A percentile compares a stretch with the other conserved stretches of the same genome.
These are phyloP conservation scores for Pneumocystis murina DNA, from an alignment of 1,139 yeast genomes.

Conservation along the genomic window DNA sequence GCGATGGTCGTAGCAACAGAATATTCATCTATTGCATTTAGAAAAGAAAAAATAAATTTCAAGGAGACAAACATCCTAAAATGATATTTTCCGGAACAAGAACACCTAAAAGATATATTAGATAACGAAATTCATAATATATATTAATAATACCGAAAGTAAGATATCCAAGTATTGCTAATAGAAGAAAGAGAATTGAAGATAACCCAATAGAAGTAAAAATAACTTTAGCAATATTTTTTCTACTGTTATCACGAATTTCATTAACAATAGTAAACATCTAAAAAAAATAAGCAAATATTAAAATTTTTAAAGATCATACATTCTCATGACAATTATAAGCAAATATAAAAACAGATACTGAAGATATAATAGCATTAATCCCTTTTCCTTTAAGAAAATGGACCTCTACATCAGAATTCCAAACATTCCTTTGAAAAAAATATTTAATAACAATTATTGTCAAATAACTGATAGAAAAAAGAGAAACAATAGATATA, in stretches of 20 bases:
- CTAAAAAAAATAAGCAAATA: constrained; percentile 18
- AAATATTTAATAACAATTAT: constrained; percentile 58
- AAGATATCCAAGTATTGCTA: constrained; percentile 72
- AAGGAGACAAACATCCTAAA: constrained; percentile 28
- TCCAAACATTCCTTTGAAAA: constrained; percentile 34
- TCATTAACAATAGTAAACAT: constrained; percentile 86
- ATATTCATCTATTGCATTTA: constrained; percentile 25
- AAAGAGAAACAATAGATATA: constrained; percentile 70
- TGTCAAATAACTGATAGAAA: constrained; percentile 65
- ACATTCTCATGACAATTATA: constrained; percentile 80
- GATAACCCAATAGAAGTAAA: constrained; percentile 42
- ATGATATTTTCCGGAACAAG: constrained; percentile 69
- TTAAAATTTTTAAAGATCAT: constrained; percentile 5
- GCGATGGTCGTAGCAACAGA: constrained; percentile 45
- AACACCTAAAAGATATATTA: constrained; percentile 33
- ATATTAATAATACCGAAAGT: constrained; percentile 33
- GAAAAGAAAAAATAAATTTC: constrained; percentile 12
- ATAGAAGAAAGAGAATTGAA: constrained; percentile 44
- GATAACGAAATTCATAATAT: neutral
- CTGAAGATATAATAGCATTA: constrained; percentile 55
- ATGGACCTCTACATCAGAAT: constrained; percentile 14
- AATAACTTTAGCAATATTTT: constrained; percentile 39
- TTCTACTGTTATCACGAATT: constrained; percentile 41
- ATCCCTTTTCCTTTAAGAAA: constrained; percentile 21
- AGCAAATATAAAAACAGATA: constrained; percentile 88